Conservation (phyloP, 2,329 filamentous ascomycete species). For the Exophiala mesophila region DNA sequence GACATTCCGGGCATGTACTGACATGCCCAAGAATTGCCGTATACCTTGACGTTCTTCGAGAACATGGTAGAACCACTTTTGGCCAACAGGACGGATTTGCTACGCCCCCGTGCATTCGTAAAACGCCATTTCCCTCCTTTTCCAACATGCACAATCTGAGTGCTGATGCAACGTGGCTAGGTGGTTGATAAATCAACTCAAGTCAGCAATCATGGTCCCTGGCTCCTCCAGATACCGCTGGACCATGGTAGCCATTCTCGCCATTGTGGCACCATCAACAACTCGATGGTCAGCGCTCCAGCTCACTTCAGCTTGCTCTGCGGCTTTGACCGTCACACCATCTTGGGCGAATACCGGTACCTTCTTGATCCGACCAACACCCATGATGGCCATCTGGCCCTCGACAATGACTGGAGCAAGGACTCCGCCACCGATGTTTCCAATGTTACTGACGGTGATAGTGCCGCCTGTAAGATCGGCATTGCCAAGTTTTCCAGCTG, state of each 20-base stretch:
- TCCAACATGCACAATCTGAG: no score
- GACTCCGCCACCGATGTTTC: conserved; percentile 88
- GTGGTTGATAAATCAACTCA: no score
- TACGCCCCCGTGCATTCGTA: no score
- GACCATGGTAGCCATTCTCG: conserved; percentile 79
- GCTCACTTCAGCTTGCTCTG: conserved; percentile 82
- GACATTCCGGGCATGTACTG: no score
- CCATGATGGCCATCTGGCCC: conserved; percentile 85
- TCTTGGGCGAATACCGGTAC: conserved; percentile 69
- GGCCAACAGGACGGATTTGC: no score
- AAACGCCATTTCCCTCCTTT: no score
- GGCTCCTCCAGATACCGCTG: conserved; percentile 75
- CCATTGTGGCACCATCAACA: conserved; percentile 91
- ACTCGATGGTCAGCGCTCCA: conserved; percentile 96
- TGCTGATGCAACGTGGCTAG: no score
- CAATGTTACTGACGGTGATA: conserved; percentile 95
- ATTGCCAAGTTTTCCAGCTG: conserved; percentile 67
- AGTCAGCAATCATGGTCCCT: conserved; percentile 76
- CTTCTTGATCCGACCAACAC: conserved; percentile 72
- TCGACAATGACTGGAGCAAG: conserved; percentile 87
- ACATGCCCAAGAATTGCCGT: no score
- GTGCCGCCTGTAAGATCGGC: conserved; percentile 79
- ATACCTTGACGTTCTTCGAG: no score
- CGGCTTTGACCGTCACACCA: conserved; percentile 59
- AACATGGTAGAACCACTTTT: no score